Base-by-base conservation (phyloP, 1,284 basidiomycete species). In the Gomphus sp. region DNA sequence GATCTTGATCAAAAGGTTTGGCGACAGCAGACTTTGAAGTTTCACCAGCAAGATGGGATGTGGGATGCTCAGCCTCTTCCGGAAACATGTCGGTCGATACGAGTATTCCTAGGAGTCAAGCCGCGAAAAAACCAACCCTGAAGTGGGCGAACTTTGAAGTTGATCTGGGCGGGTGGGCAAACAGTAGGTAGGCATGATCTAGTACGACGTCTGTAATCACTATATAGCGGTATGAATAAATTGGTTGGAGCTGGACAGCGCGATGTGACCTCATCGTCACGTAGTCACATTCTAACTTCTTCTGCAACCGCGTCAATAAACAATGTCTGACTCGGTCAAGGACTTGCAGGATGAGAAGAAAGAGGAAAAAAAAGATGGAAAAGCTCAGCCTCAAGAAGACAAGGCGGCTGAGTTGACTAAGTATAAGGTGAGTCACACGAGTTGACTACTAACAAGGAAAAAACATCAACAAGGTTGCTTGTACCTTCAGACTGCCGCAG, bases 321-420 rank as follows among this genome's bases (percentile, higher is more conserved):
- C 25, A 11, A 59, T 59, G 58, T 59, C 58, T 25, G 58, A 59
- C 12, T 52, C 52, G 14, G 36, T 48, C 52, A 59, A 59, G 37
- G 58, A 55, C 16, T n/a, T 59, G 44, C 41, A 48, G 28, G 57
- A 58, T 3, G 57, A 58, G 33, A 58, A 58, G n/a, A 58, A 58
- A 18, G 79, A 78, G 60, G 77, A 75, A 64, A 80, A 81, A 66
- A 66, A 67, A 55, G 58, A 59, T 22, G 58, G 55, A 11, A 59
- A 59, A 25, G 36, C 55, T 18, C 28, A 12, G 12, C 67, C 75
- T 14, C 72, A 74, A 59, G 76, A 82, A 57, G 80, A 83, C 52
- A 74, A 80, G 34, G 85, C 87, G 70, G 79, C 75, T n/a, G 88
- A 91, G 72, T 72, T 90, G 66, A 90, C 88, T 18, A 91, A 91